Evolutionary conservation across 2,329 filamentous ascomycete species (phyloP), one percentile per base, ranked within the genome.

Genomic region (Aspergillus flavus): DNA sequence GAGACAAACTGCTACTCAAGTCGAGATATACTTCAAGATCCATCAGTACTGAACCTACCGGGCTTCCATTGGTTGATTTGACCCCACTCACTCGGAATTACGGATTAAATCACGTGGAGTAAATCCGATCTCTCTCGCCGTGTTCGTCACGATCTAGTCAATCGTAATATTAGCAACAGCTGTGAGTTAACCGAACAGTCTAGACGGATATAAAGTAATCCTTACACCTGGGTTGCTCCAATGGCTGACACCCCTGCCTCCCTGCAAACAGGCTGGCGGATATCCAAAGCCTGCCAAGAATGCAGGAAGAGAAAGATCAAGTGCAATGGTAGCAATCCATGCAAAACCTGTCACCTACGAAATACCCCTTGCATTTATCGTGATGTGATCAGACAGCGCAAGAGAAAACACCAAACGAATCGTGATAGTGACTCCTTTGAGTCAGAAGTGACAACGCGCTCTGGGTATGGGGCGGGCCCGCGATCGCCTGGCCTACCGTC

Each of bases 291-390:
- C 0, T 80, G 78, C 58, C 73, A 80, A 66, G 78, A 80, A 64
- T 80, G 78, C 61, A 74, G 78, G 23, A 74, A 76, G 59, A 72
- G 78, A 58, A 80, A 80, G 68, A 79, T 80, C 66, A 75, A 75
- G 32, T 80, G 78, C 67, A 76, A 78, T 62, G 78, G 78, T 19
- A 58, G 69, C 32, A 72, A 71, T n/a, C 78, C 78, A 59, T 80
- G 78, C 69, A 77, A 79, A 65, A 77, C 76, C 55, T 80, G 78
- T 61, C 69, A 74, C 26, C 61, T 71, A 55, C 68, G 76, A 14
- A 68, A 70, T 19, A 74, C 73, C 1, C 67, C 72, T 1, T 79
- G 77, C 59, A 55, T 76, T n/a, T 79, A 78, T 59, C 72, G 77
- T n/a, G 74, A 77, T 11, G 69, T 77, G 7, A 73, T 72, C 59